Evolutionary conservation across 345 rosid genomes (phyloP).

Genomic region (Corchorus olitorius): DNA sequence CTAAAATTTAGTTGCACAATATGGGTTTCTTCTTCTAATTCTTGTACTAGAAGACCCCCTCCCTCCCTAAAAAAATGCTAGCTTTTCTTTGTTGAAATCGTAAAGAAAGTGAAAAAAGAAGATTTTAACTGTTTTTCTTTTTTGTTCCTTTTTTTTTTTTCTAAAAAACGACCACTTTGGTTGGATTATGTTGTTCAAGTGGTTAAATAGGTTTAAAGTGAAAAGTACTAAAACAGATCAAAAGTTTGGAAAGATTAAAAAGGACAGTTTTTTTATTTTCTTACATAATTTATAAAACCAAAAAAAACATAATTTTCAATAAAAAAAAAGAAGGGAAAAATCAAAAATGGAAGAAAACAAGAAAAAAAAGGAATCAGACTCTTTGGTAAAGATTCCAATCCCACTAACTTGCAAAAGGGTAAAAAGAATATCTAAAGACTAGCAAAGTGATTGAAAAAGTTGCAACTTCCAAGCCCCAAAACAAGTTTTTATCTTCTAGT

Average conservation of each 20-base stretch:
- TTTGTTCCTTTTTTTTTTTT: not conserved
- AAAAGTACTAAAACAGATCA: constrained; percentile 14
- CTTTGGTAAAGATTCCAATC: constrained; percentile 21
- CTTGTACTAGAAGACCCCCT: constrained; percentile 21
- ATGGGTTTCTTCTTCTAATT: constrained; percentile 21
- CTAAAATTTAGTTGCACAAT: not conserved
- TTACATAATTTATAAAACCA: too few species aligned
- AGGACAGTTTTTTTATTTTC: not conserved
- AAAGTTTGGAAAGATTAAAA: not conserved
- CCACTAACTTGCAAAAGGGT: constrained; percentile 19
- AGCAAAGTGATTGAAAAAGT: not conserved
- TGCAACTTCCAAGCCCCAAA: not conserved
- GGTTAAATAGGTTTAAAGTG: constrained; percentile 11
- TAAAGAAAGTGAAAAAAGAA: not conserved
- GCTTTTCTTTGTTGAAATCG: constrained; percentile 16
- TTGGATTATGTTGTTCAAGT: not conserved
- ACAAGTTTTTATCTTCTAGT: too few species aligned
- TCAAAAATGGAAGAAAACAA: not conserved
- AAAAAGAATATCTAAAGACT: not conserved
- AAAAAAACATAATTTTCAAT: too few species aligned
- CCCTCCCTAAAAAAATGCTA: not conserved
- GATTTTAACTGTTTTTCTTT: not conserved
- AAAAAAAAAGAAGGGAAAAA: not conserved
- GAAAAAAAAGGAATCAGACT: not conserved
- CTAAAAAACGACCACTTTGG: not conserved